Base-by-base conservation (phyloP, 441 rosid species). In the Brassica balearica region DNA sequence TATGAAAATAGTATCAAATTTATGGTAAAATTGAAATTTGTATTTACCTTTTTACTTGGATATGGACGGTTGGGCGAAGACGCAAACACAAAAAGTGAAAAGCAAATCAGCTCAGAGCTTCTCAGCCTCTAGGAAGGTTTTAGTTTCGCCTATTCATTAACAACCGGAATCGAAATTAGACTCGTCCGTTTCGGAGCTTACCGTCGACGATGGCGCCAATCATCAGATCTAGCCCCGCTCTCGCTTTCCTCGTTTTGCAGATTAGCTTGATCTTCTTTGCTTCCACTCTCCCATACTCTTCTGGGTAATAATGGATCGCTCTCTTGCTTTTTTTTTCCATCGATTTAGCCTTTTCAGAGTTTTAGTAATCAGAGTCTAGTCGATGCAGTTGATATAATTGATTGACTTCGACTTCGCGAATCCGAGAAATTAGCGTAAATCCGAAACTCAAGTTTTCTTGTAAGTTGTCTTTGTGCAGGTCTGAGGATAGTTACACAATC, bases 401-500 rank as follows among this genome's bases (percentile, higher is more conserved):
- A 34, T 4, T 34, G 19, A 19, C 19, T 19, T 19, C 0, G 7
- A 4, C 38, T 4, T 34, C 11, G 64, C 5, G 23, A 51, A 51
- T 65, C 62, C 8, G 55, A 62, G 32, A 65, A 4, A 5, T 19
- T 20, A 6, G 11, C 9, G 69, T 19, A 2, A 63, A 14, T 5
- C 48, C 48, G 48, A 41, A 41, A 8, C 9, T 9, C 48, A 41
- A 46, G 53, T 46, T 12, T 64, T 64, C 3, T 34, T 66, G 0
- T 0, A 38, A n/a, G 1, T 27, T 25, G 46, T 25, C 27, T 25
- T 76, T 65, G 8, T 75, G n/a, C 74, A 91, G 97, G 86, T 88
- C 93, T 75, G 84, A 68, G 8, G 91, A 89, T 78, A 91, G 89
- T 11, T 81, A 81, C 85, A 72, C 84, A 10, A 87, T 92, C 48